Conservation (phyloP, 1,284 basidiomycete species). For the Gastroboletus turbinatus region DNA sequence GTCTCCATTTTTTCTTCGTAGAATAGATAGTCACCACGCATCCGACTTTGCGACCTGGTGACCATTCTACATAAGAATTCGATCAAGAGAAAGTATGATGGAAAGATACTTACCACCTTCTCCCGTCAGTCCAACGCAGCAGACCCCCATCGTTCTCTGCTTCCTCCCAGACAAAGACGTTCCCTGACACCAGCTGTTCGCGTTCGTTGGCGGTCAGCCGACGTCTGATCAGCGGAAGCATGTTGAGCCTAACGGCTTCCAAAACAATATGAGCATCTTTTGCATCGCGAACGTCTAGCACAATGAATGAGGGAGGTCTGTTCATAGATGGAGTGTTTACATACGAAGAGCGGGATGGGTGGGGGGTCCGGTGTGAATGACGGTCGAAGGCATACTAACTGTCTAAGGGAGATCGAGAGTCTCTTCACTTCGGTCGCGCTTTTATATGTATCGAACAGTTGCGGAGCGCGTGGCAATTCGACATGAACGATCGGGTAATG, state of each 20-base stretch:
- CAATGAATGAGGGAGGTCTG: conserved; percentile 12
- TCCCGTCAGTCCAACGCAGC: conserved; percentile 75
- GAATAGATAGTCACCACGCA: conserved; percentile 78
- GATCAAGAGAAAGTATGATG: not conserved
- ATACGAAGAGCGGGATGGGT: conserved; percentile 62
- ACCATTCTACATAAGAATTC: conserved; percentile 2
- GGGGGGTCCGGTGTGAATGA: conserved; percentile 27
- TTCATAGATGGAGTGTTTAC: conserved; percentile 21
- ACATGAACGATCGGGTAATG: conserved; percentile 19
- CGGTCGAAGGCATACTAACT: conserved; percentile 16
- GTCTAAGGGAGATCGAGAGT: conserved; percentile 2
- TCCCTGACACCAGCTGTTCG: conserved; percentile 64
- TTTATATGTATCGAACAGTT: conserved; percentile 29
- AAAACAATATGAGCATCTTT: conserved; percentile 67
- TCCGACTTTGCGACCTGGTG: conserved; percentile 72
- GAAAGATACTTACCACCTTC: conserved; percentile 54
- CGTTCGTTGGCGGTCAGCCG: conserved; percentile 66
- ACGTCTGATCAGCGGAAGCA: conserved; percentile 68
- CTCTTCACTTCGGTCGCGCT: conserved; percentile 3
- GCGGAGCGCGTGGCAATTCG: conserved; percentile 15
- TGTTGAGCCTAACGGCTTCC: conserved; percentile 69
- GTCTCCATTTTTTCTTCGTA: conserved; percentile 79
- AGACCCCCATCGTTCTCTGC: conserved; percentile 75
- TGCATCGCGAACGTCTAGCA: conserved; percentile 67
- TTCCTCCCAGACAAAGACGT: conserved; percentile 82